Conservation (phyloP, 2,329 filamentous ascomycete genomes). For the Trichoderma pleuroti region DNA sequence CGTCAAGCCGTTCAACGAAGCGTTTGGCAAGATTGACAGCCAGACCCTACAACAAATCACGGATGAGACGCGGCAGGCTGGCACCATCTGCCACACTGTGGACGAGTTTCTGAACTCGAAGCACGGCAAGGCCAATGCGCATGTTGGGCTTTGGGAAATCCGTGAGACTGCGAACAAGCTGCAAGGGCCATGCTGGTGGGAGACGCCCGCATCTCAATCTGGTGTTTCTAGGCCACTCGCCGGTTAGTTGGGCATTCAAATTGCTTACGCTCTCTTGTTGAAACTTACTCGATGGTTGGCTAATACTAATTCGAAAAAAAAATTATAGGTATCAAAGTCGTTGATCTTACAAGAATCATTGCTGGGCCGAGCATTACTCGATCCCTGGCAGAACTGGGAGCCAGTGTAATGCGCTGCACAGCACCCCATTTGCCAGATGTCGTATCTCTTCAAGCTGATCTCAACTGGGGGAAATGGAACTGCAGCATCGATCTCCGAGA, state of each 20-base stretch:
- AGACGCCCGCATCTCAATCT: not conserved
- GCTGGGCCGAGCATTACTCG: not conserved
- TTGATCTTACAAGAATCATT: slow-evolving; percentile 41
- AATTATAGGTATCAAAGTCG: slow-evolving; percentile 42
- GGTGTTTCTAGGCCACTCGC: slow-evolving; percentile 35
- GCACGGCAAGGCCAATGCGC: slow-evolving; percentile 26
- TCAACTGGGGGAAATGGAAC: slow-evolving; percentile 56
- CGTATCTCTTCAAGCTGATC: slow-evolving; percentile 43
- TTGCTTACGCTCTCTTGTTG: not conserved
- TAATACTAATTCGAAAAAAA: not conserved
- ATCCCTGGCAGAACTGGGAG: slow-evolving; percentile 42
- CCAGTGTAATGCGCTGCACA: slow-evolving; percentile 67
- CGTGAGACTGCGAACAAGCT: not conserved
- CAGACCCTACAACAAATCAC: slow-evolving; percentile 22
- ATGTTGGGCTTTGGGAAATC: slow-evolving; percentile 14
- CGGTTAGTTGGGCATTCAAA: not conserved
- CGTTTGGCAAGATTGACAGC: slow-evolving; percentile 17
- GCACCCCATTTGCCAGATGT: slow-evolving; percentile 6
- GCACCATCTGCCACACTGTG: slow-evolving; percentile 26
- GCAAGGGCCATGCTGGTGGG: slow-evolving; percentile 20
- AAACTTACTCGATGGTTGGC: not conserved
- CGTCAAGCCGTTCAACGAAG: slow-evolving; percentile 19
- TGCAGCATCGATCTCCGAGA: slow-evolving; percentile 48
- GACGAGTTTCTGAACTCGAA: slow-evolving; percentile 29
- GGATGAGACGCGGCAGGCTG: slow-evolving; percentile 26